A percentile compares a stretch with the other conserved stretches of the same genome.
Evolutionary conservation across 208 protist species (phyloP).

Genomic region (Crithidia fasciculata): DNA sequence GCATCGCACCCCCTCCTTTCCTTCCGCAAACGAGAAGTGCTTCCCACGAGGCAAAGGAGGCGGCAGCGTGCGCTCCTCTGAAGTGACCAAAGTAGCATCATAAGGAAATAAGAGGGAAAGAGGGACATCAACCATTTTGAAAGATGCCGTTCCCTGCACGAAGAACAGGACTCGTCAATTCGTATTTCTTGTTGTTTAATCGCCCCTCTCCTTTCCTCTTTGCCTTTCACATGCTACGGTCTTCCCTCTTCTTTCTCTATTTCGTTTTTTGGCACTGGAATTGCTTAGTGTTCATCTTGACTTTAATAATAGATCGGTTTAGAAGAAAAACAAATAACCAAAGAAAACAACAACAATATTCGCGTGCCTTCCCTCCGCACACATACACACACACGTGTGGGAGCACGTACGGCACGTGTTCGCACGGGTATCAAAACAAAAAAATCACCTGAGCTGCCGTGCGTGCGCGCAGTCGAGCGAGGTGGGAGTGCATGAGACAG

Average conservation of each 20-base stretch:
- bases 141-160: too few relatives aligned
- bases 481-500: not conserved
- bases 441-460: not conserved
- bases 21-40: too few relatives aligned
- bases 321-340: not conserved
- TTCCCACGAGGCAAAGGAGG: too few relatives aligned
- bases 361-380: not conserved
- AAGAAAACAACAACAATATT: too few relatives aligned
- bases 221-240: too few relatives aligned
- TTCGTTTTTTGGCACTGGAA: not conserved
- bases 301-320: slow-evolving; percentile 6
- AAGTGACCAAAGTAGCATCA: too few relatives aligned
- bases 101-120: too few relatives aligned
- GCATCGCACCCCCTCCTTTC: too few relatives aligned
- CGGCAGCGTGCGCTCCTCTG: too few relatives aligned
- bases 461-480: not conserved
- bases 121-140: too few relatives aligned
- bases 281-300: not conserved
- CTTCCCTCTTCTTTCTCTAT: not conserved
- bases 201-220: too few relatives aligned
- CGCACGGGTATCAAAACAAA: not conserved
- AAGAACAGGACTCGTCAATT: not conserved
- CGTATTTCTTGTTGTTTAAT: not conserved
- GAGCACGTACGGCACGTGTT: slow-evolving; percentile 1
- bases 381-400: not conserved